Base-by-base conservation (phyloP, 768 basidiomycete genomes). In the Phylloporus sp. region DNA sequence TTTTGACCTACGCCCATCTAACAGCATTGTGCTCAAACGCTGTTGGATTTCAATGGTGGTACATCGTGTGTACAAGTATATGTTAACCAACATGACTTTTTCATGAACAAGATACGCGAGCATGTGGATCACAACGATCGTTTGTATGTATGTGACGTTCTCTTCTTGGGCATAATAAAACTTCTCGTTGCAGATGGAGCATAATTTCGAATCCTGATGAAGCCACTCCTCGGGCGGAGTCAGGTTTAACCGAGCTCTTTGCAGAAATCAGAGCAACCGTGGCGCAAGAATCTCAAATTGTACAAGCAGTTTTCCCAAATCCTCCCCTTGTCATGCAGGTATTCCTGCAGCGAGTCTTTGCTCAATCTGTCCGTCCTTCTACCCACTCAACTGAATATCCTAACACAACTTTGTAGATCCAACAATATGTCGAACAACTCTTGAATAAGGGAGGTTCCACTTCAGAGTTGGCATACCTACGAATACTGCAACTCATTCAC, bases 31-130 rank as follows among this genome's bases (percentile, higher is more conserved):
- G 95, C 97, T 0, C 91, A 95, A 72, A 95, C 92, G 3, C 75
- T 99, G 6, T 80, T 97, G 16, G 97, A 98, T 68, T 99, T 99
- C 73, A 99, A 99, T 58, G 97, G 97, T 6, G 97, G 97, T 9
- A 76, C 89, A 39, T 95, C 94, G 1, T 98, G 97, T 64, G 89
- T 99, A 6, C 95, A 97, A 70, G 91, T 98, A 12, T 99, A 98
- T 62, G 97, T 99, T 49, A 99, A 98, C 62, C 97, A 99, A 66
- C 97, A 99, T 61, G 97, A 98, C 67, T 99, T 99, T 76, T 99
- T 99, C 77, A 97, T 98, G 67, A 95, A 95, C 65, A 82, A 91
- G 48, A 84, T 91, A 34, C 84, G 87, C 31, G 86, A 85, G 47
- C 75, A 76, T 28, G 77, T 78, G 53, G 70, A 78, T 13, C 70